Percentiles rank a stretch among this genome's conserved stretches.
phyloP scores from a whole-genome alignment of 768 basidiomycete genomes.

The Leucogyrophana mollusca region DNA sequence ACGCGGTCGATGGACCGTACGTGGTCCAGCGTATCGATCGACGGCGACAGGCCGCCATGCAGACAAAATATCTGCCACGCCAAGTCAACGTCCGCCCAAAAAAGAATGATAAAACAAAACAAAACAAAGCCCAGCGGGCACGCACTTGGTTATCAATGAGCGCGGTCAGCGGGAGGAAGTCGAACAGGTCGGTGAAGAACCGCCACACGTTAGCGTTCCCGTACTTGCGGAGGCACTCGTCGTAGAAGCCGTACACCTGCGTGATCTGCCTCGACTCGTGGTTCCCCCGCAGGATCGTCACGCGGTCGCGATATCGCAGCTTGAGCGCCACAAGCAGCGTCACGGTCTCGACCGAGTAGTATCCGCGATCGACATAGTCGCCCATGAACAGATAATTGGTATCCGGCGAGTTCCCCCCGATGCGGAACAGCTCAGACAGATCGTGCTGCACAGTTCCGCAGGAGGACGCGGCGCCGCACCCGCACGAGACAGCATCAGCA shows the following conservation, averaged over 20 bases:
- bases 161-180: constrained; percentile 95
- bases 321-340: constrained; percentile 96
- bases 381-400: constrained; percentile 99
- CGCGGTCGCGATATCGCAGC: constrained; percentile 95
- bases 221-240: constrained; percentile 99
- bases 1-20: constrained; percentile 98
- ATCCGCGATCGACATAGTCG: constrained; percentile 98
- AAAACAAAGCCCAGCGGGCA: constrained; percentile 19
- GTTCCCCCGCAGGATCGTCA: constrained; percentile 97
- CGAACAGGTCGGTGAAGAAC: constrained; percentile 98
- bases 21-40: constrained; percentile 99
- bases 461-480: constrained; percentile 5
- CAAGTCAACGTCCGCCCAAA: constrained; percentile 3
- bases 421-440: constrained; percentile 97
- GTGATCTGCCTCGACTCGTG: constrained; percentile 99
- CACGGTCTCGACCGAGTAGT: constrained; percentile 99
- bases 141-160: constrained; percentile 98
- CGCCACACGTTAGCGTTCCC: constrained; percentile 99
- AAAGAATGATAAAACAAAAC: no score
- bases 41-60: constrained; percentile 96
- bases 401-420: constrained; percentile 97
- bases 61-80: constrained; percentile 89
- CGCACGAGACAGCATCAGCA: constrained; percentile 23
- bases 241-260: constrained; percentile 99
- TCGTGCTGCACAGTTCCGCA: constrained; percentile 71